Conservation (phyloP, 306 rosid genomes). For the Rosa multiflora region DNA sequence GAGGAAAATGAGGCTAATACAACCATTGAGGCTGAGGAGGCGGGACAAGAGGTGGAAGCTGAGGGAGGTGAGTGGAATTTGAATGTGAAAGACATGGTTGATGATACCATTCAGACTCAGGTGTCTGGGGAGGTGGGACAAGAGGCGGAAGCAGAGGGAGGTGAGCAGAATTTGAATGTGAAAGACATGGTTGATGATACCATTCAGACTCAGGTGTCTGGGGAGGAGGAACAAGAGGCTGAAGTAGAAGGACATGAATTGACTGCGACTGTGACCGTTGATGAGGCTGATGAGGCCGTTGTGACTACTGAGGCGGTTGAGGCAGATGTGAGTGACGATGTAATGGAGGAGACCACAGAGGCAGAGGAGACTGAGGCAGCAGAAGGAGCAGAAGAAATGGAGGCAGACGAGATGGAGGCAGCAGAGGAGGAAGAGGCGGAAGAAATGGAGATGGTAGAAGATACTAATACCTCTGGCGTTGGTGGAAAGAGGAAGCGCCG, state of each 20-base stretch:
- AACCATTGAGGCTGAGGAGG: too few relatives aligned
- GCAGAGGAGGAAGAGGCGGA: conserved; percentile 54
- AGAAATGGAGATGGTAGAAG: conserved; percentile 18
- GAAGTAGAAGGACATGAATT: conserved; percentile 9
- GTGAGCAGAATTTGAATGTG: background rate
- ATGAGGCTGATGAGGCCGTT: conserved; percentile 12
- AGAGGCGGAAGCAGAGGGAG: conserved; percentile 12
- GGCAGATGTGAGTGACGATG: conserved; percentile 9
- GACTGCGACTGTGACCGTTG: background rate
- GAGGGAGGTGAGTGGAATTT: too few relatives aligned
- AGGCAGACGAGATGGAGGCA: conserved; percentile 7
- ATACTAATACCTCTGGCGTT: conserved; percentile 30
- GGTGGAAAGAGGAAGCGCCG: conserved; percentile 85
- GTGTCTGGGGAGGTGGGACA: background rate
- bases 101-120: too few relatives aligned
- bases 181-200: conserved; percentile 12
- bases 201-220: background rate
- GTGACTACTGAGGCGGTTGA: conserved; percentile 14
- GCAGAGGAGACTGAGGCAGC: conserved; percentile 24
- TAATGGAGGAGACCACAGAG: conserved; percentile 30
- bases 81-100: too few relatives aligned
- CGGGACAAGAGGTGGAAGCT: too few relatives aligned
- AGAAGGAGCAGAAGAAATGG: conserved; percentile 12
- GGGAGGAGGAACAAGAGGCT: conserved; percentile 15
- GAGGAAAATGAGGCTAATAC: background rate